Percentiles rank a stretch among this genome's conserved stretches.
Conservation (phyloP, 108 stramenopile genomes). For the Aureococcus anophagefferens region DNA sequence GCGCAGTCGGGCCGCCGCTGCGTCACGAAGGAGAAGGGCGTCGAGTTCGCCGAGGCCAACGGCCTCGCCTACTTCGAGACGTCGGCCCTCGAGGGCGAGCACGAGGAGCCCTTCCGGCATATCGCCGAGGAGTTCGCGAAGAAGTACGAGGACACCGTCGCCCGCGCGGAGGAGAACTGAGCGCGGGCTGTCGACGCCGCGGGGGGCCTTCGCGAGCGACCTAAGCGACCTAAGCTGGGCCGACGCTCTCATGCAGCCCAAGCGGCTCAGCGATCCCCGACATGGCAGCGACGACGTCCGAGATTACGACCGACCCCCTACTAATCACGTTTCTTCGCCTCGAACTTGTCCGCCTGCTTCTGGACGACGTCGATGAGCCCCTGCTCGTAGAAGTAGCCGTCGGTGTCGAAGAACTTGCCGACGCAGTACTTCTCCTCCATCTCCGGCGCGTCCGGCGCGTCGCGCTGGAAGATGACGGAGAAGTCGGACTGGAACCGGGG, state of each 20-base stretch:
- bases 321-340: conserved; percentile 55
- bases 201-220: too few species aligned
- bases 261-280: too few species aligned
- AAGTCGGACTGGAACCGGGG: conserved; percentile 77
- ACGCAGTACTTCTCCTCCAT: conserved; percentile 22
- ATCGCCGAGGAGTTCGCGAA: not conserved
- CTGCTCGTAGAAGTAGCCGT: conserved; percentile 79
- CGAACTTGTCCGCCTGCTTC: conserved; percentile 51
- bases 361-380: conserved; percentile 56
- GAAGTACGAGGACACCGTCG: not conserved
- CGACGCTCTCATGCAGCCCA: too few species aligned
- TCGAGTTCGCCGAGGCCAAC: not conserved
- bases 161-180: not conserved
- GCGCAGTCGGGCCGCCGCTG: conserved; percentile 11
- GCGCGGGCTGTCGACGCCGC: too few species aligned
- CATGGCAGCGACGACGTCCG: too few species aligned
- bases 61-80: not conserved
- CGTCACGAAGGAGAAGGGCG: not conserved
- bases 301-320: too few species aligned
- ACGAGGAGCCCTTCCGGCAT: not conserved
- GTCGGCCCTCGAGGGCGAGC: not conserved
- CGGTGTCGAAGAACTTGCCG: conserved; percentile 79
- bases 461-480: conserved; percentile 66
- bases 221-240: too few species aligned
- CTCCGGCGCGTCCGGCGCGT: conserved; percentile 21